Evolutionary conservation across 169 alveolate species (phyloP).

Genomic region (Pseudocohnilembus persalinus): DNA sequence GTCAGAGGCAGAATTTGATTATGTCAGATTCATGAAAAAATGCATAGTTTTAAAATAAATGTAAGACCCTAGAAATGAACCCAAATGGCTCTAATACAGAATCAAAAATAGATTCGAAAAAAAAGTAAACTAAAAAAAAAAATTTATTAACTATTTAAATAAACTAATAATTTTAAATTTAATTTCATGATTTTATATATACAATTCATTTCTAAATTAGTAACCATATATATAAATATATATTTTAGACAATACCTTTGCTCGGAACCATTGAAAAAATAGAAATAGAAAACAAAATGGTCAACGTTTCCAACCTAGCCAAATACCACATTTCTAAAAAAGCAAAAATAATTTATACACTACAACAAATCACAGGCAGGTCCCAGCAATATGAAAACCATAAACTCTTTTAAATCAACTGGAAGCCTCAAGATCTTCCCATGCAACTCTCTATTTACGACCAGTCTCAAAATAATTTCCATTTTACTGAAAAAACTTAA

Average conservation of each 20-base stretch:
- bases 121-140: background rate
- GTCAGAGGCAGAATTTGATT: slow-evolving; percentile 1
- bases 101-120: slow-evolving; percentile 3
- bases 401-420: slow-evolving; percentile 11
- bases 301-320: background rate
- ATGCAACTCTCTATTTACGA: slow-evolving; percentile 21
- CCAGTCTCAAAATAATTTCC: slow-evolving; percentile 7
- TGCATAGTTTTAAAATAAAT: slow-evolving; percentile 19
- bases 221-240: background rate
- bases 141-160: background rate
- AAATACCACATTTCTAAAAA: slow-evolving; percentile 12
- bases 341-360: slow-evolving; percentile 23
- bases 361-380: slow-evolving; percentile 24
- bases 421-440: slow-evolving; percentile 24
- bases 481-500: slow-evolving; percentile 11
- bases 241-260: background rate
- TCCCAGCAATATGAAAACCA: slow-evolving; percentile 23
- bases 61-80: background rate
- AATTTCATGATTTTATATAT: background rate
- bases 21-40: slow-evolving; percentile 19
- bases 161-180: background rate
- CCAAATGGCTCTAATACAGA: slow-evolving; percentile 3
- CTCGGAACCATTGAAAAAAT: background rate
- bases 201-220: background rate
- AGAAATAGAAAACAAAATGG: background rate